Percentiles rank a stretch among this genome's conserved stretches.
These are phyloP conservation scores for Tephrocybe sp. DNA, from an alignment of 768 basidiomycete species.

Conservation along the genomic window DNA sequence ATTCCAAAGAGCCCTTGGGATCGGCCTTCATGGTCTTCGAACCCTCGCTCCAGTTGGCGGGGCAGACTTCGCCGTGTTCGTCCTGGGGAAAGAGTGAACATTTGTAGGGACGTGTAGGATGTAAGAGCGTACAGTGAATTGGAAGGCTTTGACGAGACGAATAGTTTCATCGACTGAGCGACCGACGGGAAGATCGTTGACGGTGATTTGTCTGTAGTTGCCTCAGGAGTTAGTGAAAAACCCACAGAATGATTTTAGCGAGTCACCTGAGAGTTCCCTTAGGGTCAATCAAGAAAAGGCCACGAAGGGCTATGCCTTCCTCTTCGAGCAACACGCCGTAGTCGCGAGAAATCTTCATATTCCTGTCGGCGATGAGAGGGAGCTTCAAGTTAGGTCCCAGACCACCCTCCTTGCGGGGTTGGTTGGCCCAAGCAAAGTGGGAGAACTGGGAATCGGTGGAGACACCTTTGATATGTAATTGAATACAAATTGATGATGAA, in stretches of 20 bases:
- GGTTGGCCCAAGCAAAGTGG: conserved; percentile 84
- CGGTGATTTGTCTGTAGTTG: conserved; percentile 67
- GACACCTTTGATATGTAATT: conserved; percentile 28
- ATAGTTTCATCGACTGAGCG: conserved; percentile 92
- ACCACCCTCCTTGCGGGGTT: conserved; percentile 81
- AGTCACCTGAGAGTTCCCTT: conserved; percentile 68
- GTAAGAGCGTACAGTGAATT: conserved; percentile 61
- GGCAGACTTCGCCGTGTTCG: conserved; percentile 89
- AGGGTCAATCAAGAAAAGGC: conserved; percentile 84
- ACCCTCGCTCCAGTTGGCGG: conserved; percentile 85
- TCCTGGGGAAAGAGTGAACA: conserved; percentile 49
- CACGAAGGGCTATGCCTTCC: conserved; percentile 84
- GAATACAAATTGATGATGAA: background rate
- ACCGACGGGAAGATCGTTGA: conserved; percentile 94
- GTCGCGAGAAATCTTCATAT: conserved; percentile 75
- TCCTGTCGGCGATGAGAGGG: conserved; percentile 78
- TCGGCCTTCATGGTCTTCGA: conserved; percentile 80
- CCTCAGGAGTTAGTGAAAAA: background rate
- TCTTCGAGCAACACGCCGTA: conserved; percentile 90
- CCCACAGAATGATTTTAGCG: background rate
- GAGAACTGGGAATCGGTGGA: conserved; percentile 91
- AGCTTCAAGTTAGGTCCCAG: conserved; percentile 87
- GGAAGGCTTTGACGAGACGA: conserved; percentile 91
- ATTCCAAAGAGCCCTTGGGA: conserved; percentile 69
- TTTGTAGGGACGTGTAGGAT: conserved; percentile 1